Evolutionary conservation across 495 filamentous ascomycete genomes (phyloP), one percentile per base, ranked within the genome.

Genomic region (Aspergillus cristatus): DNA sequence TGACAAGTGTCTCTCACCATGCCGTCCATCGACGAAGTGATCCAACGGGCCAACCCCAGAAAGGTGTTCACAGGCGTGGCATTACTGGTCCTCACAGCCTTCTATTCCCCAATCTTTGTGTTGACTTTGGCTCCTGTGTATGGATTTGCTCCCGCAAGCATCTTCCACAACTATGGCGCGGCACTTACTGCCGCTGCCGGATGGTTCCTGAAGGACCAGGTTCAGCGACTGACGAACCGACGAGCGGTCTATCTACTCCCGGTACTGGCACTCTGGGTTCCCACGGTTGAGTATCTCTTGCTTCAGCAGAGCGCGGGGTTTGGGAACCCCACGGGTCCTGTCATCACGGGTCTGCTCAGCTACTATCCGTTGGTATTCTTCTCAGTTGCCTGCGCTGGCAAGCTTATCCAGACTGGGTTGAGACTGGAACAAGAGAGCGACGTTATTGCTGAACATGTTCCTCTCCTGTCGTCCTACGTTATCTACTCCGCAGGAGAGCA

Each of bases 61-160:
- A 50, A 53, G 36, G 45, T 63, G 29, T 42, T 43, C 14, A 50
- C 49, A 31, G 68, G 58, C 15, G 40, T 62, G 35, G 49, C 59
- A 5, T 56, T 88, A 34, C 69, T 93, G 42, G 42, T 73, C 15
- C 71, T 91, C 31, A 71, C 79, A n/a, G 87, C 84, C 1, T 54
- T 82, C 32, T 82, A 74, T 42, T 84, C 86, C 14, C 78, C 77
- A 38, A 74, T 86, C 37, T 91, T 86, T 16, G 70, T 82, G 46
- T 63, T 86, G 43, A 76, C 71, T 5, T 60, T 97, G 24, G 80
- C 84, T 14, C 91, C 90, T 2, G 82, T 89, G 14, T 97, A 93
- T 62, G 90, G 90, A 15, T 74, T 79, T 12, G 79, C 87, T 15
- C 80, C 90, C 7, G 57, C 86, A 1, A 71, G 75, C 8, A 68